Evolutionary conservation across 495 filamentous ascomycete genomes (phyloP).

Genomic region (Lasiosphaeria hispida): DNA sequence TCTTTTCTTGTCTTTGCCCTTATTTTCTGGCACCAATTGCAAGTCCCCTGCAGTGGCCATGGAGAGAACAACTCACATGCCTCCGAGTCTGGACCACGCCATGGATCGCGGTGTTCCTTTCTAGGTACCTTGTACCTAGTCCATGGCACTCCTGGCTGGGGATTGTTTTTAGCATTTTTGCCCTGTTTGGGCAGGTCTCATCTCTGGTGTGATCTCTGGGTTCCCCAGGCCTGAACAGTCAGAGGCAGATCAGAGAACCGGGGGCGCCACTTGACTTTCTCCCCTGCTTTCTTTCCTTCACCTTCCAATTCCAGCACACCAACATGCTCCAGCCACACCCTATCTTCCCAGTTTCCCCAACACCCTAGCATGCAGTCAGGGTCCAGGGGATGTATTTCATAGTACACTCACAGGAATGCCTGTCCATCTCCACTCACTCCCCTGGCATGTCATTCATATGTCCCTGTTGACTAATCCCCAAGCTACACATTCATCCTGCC

Average conservation of each 20-base stretch:
- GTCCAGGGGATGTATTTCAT: neutral
- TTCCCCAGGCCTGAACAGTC: neutral
- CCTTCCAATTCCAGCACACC: neutral
- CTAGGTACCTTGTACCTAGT: neutral
- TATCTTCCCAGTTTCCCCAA: too few relatives aligned
- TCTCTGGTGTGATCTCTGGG: neutral
- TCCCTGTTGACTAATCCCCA: too few relatives aligned
- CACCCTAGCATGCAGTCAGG: too few relatives aligned
- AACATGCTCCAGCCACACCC: neutral
- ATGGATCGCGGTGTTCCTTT: neutral
- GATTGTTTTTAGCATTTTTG: constrained; percentile 2
- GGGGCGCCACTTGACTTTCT: neutral
- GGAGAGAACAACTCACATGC: too few relatives aligned
- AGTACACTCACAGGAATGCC: neutral
- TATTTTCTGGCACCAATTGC: too few relatives aligned
- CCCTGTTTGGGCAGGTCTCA: constrained; percentile 1
- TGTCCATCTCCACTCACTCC: constrained; percentile 2
- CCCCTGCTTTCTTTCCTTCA: neutral
- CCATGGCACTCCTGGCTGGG: neutral
- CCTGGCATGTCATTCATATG: too few relatives aligned
- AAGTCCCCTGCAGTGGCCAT: too few relatives aligned
- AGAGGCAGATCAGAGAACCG: neutral
- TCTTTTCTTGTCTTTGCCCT: too few relatives aligned
- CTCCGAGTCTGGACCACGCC: too few relatives aligned
- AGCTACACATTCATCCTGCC: too few relatives aligned